phyloP scores from a whole-genome alignment of 345 rosid genomes.

The Acer negundo region DNA sequence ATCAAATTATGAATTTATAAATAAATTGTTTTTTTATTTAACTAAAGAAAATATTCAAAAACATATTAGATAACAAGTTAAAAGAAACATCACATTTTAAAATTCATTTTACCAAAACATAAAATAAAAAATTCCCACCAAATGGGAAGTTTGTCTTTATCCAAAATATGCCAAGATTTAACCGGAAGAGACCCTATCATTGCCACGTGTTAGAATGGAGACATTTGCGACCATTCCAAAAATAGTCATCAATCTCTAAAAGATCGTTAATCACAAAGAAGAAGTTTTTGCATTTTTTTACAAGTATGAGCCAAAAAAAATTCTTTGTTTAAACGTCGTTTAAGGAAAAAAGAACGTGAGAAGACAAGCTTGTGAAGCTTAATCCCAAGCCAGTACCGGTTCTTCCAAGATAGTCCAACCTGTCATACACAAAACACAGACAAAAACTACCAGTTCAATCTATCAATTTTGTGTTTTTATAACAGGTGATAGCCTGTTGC shows the following conservation, averaged over 20 bases:
- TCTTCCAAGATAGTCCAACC: slow-evolving; percentile 21
- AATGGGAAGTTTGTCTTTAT: background rate
- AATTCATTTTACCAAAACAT: too few species aligned
- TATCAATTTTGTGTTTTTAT: background rate
- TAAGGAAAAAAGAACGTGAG: background rate
- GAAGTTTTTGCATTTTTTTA: background rate
- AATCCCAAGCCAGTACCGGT: slow-evolving; percentile 23
- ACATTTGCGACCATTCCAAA: background rate
- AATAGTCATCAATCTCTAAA: background rate
- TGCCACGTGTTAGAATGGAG: slow-evolving; percentile 1
- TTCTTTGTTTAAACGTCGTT: background rate
- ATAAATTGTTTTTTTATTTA: too few species aligned
- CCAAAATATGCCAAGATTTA: background rate
- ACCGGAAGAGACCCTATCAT: background rate
- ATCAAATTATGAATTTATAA: too few species aligned
- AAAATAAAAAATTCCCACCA: background rate
- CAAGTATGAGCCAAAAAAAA: too few species aligned
- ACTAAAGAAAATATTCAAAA: too few species aligned
- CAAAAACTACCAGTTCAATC: background rate
- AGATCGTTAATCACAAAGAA: slow-evolving; percentile 1
- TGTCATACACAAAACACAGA: background rate
- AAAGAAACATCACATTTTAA: too few species aligned
- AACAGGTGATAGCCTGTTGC: background rate
- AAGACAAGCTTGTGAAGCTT: background rate
- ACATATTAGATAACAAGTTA: too few species aligned